Conservation (phyloP, 495 filamentous ascomycete genomes). For the Podospora conica region DNA sequence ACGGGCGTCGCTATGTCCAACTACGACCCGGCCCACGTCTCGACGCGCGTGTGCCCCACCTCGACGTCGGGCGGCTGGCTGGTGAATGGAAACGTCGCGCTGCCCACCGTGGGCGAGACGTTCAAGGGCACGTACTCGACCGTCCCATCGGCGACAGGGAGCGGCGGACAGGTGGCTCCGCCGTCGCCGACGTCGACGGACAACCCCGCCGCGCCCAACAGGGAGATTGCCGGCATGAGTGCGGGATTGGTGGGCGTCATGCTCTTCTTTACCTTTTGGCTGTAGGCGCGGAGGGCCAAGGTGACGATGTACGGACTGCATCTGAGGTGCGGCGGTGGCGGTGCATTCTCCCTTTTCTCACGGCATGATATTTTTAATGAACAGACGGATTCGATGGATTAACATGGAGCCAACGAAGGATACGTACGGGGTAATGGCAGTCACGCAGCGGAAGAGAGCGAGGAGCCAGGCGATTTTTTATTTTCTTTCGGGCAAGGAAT, state of each 20-base stretch:
- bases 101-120: slow-evolving; percentile 63
- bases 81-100: slow-evolving; percentile 57
- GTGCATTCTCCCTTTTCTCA: background rate
- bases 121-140: slow-evolving; percentile 29
- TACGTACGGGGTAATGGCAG: background rate
- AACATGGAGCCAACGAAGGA: background rate
- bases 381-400: background rate
- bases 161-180: slow-evolving; percentile 1
- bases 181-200: slow-evolving; percentile 22
- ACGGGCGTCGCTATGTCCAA: slow-evolving; percentile 56
- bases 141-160: slow-evolving; percentile 20
- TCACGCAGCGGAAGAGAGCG: background rate
- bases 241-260: slow-evolving; percentile 46
- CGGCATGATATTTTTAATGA: background rate
- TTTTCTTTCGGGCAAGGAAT: background rate
- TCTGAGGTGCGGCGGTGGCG: background rate
- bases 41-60: slow-evolving; percentile 64
- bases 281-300: slow-evolving; percentile 29
- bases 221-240: slow-evolving; percentile 50
- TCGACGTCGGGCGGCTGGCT: slow-evolving; percentile 65
- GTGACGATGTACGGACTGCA: background rate
- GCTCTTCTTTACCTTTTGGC: slow-evolving; percentile 49
- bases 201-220: slow-evolving; percentile 38
- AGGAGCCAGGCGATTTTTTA: background rate
- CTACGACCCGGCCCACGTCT: slow-evolving; percentile 54